Evolutionary conservation across 805 yeast species (phyloP).

Genomic region (Nakazawaea wyomingensis): DNA sequence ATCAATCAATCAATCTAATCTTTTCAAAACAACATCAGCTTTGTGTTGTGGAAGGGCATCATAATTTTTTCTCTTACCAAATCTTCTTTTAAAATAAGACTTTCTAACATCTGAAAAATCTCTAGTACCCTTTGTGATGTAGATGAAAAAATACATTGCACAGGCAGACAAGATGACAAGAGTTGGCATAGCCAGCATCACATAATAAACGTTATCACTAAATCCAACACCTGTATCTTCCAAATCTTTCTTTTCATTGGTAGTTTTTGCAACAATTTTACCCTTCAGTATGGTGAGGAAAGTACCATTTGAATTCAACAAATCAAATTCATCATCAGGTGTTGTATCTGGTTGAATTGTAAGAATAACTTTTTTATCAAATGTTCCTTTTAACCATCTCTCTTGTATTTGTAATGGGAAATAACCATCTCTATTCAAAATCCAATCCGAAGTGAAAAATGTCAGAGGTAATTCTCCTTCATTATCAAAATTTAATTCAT

Average conservation of each 20-base stretch:
- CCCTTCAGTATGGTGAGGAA: constrained; percentile 45
- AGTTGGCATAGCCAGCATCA: constrained; percentile 65
- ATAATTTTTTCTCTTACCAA: constrained; percentile 10
- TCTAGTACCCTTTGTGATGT: constrained; percentile 49
- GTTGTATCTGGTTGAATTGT: constrained; percentile 71
- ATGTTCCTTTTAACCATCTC: constrained; percentile 58
- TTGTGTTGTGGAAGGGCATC: constrained; percentile 10
- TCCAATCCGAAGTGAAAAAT: constrained; percentile 72
- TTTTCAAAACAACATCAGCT: constrained; percentile 11
- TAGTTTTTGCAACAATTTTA: constrained; percentile 46
- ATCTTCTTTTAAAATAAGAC: constrained; percentile 18
- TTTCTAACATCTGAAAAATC: constrained; percentile 42
- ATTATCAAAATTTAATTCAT: constrained; percentile 15
- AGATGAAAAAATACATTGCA: constrained; percentile 60
- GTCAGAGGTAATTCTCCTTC: constrained; percentile 30
- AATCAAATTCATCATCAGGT: constrained; percentile 60
- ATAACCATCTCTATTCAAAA: constrained; percentile 53
- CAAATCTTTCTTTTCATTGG: constrained; percentile 25
- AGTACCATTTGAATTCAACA: constrained; percentile 33
- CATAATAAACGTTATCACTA: constrained; percentile 41
- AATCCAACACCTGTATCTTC: constrained; percentile 36
- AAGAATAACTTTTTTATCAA: constrained; percentile 51
- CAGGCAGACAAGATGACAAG: constrained; percentile 55
- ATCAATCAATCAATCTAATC: constrained; percentile 4
- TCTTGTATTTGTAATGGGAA: constrained; percentile 55